phyloP scores from a whole-genome alignment of 163 green algal species.

The Prototheca stagnorum region DNA sequence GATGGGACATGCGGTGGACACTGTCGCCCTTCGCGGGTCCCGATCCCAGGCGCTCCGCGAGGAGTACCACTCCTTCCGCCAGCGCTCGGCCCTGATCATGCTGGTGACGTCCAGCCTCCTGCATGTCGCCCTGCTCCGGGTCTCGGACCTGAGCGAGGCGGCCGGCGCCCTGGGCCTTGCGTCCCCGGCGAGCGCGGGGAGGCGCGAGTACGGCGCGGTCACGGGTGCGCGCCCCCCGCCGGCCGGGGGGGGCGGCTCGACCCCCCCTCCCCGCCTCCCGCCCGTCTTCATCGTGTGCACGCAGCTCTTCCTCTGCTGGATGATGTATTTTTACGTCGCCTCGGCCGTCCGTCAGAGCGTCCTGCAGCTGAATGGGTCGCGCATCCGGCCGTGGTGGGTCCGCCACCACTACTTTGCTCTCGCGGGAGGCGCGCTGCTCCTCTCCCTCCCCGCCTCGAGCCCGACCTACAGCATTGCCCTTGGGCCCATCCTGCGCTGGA shows the following conservation, averaged over 20 bases:
- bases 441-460: slow-evolving; percentile 77
- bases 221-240: not conserved
- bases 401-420: slow-evolving; percentile 86
- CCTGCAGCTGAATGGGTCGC: slow-evolving; percentile 72
- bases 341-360: slow-evolving; percentile 82
- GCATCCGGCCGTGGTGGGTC: slow-evolving; percentile 84
- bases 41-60: slow-evolving; percentile 51
- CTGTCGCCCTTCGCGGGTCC: slow-evolving; percentile 39
- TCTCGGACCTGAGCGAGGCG: slow-evolving; percentile 1
- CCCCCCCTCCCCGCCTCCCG: not conserved
- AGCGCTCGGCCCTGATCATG: slow-evolving; percentile 43
- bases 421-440: slow-evolving; percentile 49
- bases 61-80: slow-evolving; percentile 67
- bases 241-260: not conserved
- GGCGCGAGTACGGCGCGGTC: not conserved
- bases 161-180: slow-evolving; percentile 30
- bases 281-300: slow-evolving; percentile 20
- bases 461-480: slow-evolving; percentile 35
- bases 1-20: slow-evolving; percentile 31
- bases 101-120: slow-evolving; percentile 27
- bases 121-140: slow-evolving; percentile 37
- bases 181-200: slow-evolving; percentile 36
- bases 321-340: slow-evolving; percentile 89
- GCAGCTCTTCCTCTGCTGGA: slow-evolving; percentile 73
- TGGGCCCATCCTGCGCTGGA: slow-evolving; percentile 71